phyloP scores from a whole-genome alignment of 257 asterid genomes.

The Perilla frutescens region DNA sequence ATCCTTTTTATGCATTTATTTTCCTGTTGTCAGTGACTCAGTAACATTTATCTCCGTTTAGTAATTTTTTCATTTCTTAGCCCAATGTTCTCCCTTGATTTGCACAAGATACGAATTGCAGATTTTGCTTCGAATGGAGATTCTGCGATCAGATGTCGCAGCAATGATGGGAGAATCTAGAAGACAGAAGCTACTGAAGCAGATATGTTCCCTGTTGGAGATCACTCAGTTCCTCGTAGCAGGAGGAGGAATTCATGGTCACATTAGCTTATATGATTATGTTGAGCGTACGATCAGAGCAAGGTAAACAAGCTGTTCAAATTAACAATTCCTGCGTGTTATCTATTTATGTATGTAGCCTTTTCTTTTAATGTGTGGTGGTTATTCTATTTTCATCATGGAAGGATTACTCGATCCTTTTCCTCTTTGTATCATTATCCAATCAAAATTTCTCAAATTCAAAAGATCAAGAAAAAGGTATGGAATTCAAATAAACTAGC shows the following conservation, averaged over 20 bases:
- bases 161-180: constrained; percentile 56
- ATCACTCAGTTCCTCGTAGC: constrained; percentile 86
- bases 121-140: constrained; percentile 94
- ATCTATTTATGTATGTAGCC: neutral
- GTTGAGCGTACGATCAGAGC: constrained; percentile 77
- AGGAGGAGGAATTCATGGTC: constrained; percentile 96
- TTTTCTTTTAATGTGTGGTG: neutral
- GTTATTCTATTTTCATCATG: too few species aligned
- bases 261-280: constrained; percentile 73
- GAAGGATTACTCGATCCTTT: too few species aligned
- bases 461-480: neutral
- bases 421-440: too few species aligned
- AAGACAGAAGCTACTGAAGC: constrained; percentile 74
- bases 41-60: neutral
- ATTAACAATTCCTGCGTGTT: neutral
- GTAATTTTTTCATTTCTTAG: neutral
- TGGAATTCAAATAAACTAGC: neutral
- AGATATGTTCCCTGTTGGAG: constrained; percentile 85
- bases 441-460: neutral
- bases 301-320: constrained; percentile 56
- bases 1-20: constrained; percentile 53
- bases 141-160: constrained; percentile 59
- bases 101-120: constrained; percentile 80
- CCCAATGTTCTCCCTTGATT: constrained; percentile 50
- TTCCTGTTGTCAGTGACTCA: neutral